These are phyloP conservation scores for Aspergillus cejpii DNA, from an alignment of 2,329 filamentous ascomycete genomes.

Conservation along the genomic window DNA sequence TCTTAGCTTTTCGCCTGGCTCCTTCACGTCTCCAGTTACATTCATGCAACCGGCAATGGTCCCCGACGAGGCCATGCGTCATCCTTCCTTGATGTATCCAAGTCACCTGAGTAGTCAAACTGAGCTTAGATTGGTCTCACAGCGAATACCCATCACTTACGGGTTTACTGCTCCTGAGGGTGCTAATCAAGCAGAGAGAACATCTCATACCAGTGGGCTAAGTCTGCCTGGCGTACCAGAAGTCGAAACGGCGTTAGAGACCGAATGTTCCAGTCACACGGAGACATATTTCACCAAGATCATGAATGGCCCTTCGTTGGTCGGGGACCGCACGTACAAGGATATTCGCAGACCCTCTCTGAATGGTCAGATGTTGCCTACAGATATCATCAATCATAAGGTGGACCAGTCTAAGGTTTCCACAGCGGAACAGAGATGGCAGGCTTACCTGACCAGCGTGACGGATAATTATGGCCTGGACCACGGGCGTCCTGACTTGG, in stretches of 20 bases:
- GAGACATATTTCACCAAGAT: slow-evolving; percentile 11
- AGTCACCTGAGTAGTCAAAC: not conserved
- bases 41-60: slow-evolving; percentile 29
- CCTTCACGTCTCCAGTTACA: slow-evolving; percentile 32
- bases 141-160: not conserved
- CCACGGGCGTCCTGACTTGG: slow-evolving; percentile 61
- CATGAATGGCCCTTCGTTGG: slow-evolving; percentile 6
- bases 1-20: slow-evolving; percentile 28
- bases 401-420: slow-evolving; percentile 28
- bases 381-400: not conserved
- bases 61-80: slow-evolving; percentile 34
- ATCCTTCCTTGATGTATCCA: slow-evolving; percentile 5
- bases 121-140: not conserved
- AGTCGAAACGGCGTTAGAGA: not conserved
- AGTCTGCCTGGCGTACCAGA: too few species aligned
- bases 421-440: slow-evolving; percentile 26
- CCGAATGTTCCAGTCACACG: not conserved
- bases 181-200: not conserved
- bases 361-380: too few species aligned
- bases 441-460: slow-evolving; percentile 29
- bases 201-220: not conserved
- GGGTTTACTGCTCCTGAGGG: not conserved
- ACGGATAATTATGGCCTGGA: slow-evolving; percentile 60
- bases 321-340: not conserved
- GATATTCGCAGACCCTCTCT: too few species aligned